Percentiles rank a stretch among this genome's conserved stretches.
Conservation (phyloP, 1,284 basidiomycete genomes). For the Rhodotorula sp. region DNA sequence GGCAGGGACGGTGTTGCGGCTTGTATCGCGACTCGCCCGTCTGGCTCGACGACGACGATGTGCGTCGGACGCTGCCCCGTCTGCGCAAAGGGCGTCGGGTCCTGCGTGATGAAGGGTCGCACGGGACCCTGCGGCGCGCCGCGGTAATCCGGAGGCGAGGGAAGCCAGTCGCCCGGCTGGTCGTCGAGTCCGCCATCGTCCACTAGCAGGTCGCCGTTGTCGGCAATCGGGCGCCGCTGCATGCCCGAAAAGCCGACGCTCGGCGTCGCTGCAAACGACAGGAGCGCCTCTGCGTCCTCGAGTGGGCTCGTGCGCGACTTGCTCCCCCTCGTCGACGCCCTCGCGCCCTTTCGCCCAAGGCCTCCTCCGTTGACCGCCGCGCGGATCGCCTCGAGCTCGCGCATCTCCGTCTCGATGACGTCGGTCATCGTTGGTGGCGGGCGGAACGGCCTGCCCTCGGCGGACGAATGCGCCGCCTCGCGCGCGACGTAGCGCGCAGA, state of each 20-base stretch:
- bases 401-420: neutral
- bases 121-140: too few species aligned
- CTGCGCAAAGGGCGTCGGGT: too few species aligned
- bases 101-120: too few species aligned
- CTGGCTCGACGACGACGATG: too few species aligned
- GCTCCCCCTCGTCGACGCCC: neutral
- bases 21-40: too few species aligned
- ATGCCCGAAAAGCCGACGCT: neutral
- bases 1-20: too few species aligned
- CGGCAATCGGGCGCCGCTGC: neutral
- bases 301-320: neutral
- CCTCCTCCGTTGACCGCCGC: too few species aligned
- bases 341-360: neutral
- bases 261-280: conserved; percentile 1
- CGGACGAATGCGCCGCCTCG: neutral
- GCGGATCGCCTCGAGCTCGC: neutral
- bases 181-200: neutral
- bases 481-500: neutral
- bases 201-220: neutral
- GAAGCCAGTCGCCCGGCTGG: too few species aligned
- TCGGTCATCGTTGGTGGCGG: neutral
- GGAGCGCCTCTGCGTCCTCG: conserved; percentile 13
- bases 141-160: too few species aligned
- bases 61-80: too few species aligned
- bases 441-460: neutral